Evolutionary conservation across 2,329 filamentous ascomycete genomes (phyloP).

Genomic region (Periconia sp.): DNA sequence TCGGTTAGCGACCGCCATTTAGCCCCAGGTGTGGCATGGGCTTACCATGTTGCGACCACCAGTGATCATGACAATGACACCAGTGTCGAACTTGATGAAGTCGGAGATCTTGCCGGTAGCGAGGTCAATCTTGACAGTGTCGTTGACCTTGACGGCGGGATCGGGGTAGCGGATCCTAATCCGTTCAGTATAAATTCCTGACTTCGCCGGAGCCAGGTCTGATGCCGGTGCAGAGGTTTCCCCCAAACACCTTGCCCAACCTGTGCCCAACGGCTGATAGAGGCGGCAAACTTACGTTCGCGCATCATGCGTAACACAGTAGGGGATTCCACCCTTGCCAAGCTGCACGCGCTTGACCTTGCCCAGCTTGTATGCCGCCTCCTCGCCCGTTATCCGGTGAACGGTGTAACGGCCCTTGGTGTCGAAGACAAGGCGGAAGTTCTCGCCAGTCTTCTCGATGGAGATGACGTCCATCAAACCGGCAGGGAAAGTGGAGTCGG

Average conservation of each 20-base stretch:
- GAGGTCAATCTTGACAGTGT: conserved; percentile 99
- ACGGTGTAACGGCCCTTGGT: conserved; percentile 99
- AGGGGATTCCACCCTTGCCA: conserved; percentile 99
- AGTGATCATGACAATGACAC: conserved; percentile 96
- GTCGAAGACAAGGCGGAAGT: conserved; percentile 99
- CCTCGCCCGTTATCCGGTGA: conserved; percentile 97
- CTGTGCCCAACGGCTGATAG: conserved; percentile 97
- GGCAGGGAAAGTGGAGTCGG: conserved; percentile 94
- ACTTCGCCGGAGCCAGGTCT: conserved; percentile 91
- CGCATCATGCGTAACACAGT: conserved; percentile 99
- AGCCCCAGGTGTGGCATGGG: background rate
- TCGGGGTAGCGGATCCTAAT: conserved; percentile 98
- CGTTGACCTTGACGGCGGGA: conserved; percentile 98
- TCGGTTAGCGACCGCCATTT: conserved; percentile 1
- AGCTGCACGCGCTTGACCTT: conserved; percentile 99
- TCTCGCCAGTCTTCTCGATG: conserved; percentile 99
- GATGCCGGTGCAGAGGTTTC: conserved; percentile 81
- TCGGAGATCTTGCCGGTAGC: conserved; percentile 97
- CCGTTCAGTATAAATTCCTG: conserved; percentile 48
- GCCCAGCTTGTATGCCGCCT: conserved; percentile 99
- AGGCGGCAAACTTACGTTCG: conserved; percentile 99
- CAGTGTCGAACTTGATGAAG: conserved; percentile 98
- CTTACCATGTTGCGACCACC: conserved; percentile 96
- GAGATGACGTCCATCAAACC: conserved; percentile 99
- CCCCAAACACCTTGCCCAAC: conserved; percentile 47